A percentile compares a stretch with the other conserved stretches of the same genome.
Conservation (phyloP, 306 rosid species). For the Acmispon strigosus region DNA sequence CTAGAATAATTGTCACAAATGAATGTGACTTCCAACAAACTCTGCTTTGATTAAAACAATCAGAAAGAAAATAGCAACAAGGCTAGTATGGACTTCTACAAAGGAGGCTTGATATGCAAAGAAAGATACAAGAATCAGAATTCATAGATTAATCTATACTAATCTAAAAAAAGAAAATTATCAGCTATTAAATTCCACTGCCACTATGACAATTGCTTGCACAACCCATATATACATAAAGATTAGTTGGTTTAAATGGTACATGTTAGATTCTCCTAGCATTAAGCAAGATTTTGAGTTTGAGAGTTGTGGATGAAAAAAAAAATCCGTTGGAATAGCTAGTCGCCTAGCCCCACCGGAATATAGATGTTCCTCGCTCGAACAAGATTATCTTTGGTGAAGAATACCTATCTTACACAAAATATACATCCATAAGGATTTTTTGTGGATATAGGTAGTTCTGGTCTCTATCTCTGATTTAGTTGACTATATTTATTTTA, state of each 20-base stretch:
- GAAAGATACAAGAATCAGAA: neutral
- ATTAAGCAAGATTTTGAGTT: too few species aligned
- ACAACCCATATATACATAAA: neutral
- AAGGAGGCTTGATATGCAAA: neutral
- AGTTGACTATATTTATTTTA: neutral
- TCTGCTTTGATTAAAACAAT: neutral
- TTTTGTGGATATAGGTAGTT: constrained; percentile 4
- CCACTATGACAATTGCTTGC: neutral
- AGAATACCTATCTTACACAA: too few species aligned
- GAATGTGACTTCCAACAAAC: neutral
- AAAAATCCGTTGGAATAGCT: too few species aligned
- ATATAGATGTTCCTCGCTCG: too few species aligned
- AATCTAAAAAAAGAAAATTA: neutral
- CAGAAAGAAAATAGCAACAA: constrained; percentile 9
- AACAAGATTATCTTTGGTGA: too few species aligned
- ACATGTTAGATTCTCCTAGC: too few species aligned
- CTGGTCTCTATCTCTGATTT: neutral
- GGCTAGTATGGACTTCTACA: neutral
- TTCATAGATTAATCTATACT: neutral
- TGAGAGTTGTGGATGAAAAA: too few species aligned
- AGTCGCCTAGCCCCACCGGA: too few species aligned
- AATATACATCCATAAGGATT: neutral
- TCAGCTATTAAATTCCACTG: neutral
- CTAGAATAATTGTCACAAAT: neutral
- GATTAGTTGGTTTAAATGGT: too few species aligned